Conservation (phyloP, 1,284 basidiomycete species). For the Heterobasidion parviporum region DNA sequence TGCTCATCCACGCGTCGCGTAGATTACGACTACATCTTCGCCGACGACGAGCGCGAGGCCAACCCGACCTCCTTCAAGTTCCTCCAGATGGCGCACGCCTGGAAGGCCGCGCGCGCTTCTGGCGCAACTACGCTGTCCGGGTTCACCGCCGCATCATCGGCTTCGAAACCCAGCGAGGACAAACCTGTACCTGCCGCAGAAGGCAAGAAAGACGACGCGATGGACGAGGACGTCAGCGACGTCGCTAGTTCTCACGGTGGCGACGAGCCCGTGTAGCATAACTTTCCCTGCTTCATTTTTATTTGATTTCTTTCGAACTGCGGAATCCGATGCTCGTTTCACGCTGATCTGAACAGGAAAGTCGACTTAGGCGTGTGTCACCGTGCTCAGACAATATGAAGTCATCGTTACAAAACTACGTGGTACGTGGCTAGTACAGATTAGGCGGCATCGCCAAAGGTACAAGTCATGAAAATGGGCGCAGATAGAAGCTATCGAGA, state of each 20-base stretch:
- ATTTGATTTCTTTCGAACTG: too few relatives aligned
- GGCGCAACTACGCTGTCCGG: slow-evolving; percentile 14
- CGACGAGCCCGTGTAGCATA: slow-evolving; percentile 1
- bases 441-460: too few relatives aligned
- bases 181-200: background rate
- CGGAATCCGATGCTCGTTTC: too few relatives aligned
- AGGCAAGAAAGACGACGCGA: slow-evolving; percentile 3
- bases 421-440: too few relatives aligned
- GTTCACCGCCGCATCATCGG: slow-evolving; percentile 8
- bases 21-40: slow-evolving; percentile 94
- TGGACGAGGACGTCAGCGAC: slow-evolving; percentile 20
- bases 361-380: too few relatives aligned
- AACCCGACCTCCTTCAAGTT: slow-evolving; percentile 93
- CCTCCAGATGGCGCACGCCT: slow-evolving; percentile 87
- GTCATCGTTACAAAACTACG: too few relatives aligned
- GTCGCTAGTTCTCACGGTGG: slow-evolving; percentile 27
- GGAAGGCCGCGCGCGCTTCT: slow-evolving; percentile 33
- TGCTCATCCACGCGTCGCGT: slow-evolving; percentile 3
- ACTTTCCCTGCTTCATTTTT: too few relatives aligned
- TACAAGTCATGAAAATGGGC: too few relatives aligned
- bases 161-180: slow-evolving; percentile 6
- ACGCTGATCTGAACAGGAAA: too few relatives aligned
- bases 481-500: too few relatives aligned
- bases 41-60: slow-evolving; percentile 88
- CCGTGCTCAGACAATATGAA: too few relatives aligned